Evolutionary conservation across 2,329 filamentous ascomycete species (phyloP).

Genomic region (Lasiodiplodia sp.): DNA sequence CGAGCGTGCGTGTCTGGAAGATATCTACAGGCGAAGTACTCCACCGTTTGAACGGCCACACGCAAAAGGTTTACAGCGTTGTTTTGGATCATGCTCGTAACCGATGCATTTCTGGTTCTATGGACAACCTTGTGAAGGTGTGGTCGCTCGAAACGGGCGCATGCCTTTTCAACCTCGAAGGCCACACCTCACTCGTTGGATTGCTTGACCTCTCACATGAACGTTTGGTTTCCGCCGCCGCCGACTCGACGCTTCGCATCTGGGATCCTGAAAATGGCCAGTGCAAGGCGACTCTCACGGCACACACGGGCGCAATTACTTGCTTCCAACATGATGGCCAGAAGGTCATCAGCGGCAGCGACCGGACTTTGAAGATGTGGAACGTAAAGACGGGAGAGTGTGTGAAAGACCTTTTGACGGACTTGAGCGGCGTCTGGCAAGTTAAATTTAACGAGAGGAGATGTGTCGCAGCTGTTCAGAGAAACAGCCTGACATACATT

Average conservation of each 20-base stretch:
- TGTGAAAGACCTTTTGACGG: slow-evolving; percentile 88
- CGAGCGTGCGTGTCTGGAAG: slow-evolving; percentile 89
- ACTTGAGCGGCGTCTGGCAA: slow-evolving; percentile 97
- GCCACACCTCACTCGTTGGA: slow-evolving; percentile 90
- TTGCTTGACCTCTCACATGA: slow-evolving; percentile 89
- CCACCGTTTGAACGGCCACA: slow-evolving; percentile 84
- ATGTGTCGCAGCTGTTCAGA: slow-evolving; percentile 95
- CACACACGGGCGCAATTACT: slow-evolving; percentile 96
- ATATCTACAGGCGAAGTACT: slow-evolving; percentile 92
- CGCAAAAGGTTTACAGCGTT: slow-evolving; percentile 95
- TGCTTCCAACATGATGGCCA: slow-evolving; percentile 98
- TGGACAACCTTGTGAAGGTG: slow-evolving; percentile 98
- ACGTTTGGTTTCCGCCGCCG: slow-evolving; percentile 90
- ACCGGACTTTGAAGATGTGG: slow-evolving; percentile 98
- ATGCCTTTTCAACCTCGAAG: slow-evolving; percentile 88
- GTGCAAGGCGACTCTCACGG: slow-evolving; percentile 87
- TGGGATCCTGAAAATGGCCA: slow-evolving; percentile 95
- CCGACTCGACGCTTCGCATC: slow-evolving; percentile 92
- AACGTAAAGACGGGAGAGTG: slow-evolving; percentile 92
- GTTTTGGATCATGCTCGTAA: slow-evolving; percentile 91
- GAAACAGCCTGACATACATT: slow-evolving; percentile 90
- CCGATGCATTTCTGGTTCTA: slow-evolving; percentile 95
- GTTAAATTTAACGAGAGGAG: slow-evolving; percentile 95
- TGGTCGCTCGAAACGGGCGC: slow-evolving; percentile 91
- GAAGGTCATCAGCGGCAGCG: slow-evolving; percentile 95